These are phyloP conservation scores for Solanum chaucha DNA, from an alignment of 257 asterid genomes.

Conservation along the genomic window DNA sequence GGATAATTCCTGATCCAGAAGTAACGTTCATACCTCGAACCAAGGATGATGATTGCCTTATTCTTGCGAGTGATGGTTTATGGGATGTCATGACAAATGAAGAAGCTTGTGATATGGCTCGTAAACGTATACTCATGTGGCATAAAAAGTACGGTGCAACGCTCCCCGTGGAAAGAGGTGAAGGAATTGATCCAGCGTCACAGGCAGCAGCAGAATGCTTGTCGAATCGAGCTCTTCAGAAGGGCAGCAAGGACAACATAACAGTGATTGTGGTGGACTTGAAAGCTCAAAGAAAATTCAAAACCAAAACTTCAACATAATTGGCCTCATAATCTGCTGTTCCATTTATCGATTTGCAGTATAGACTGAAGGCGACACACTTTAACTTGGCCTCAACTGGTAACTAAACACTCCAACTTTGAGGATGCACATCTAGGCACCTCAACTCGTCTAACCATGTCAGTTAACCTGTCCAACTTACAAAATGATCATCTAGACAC, in stretches of 20 bases:
- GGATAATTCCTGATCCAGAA: slow-evolving; percentile 88
- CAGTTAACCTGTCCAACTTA: neutral
- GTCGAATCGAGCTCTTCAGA: slow-evolving; percentile 68
- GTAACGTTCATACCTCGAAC: slow-evolving; percentile 60
- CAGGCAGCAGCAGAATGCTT: slow-evolving; percentile 92
- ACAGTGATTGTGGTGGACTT: slow-evolving; percentile 72
- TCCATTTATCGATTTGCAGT: neutral
- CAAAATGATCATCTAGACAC: neutral
- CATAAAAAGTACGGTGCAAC: slow-evolving; percentile 47
- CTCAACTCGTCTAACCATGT: neutral
- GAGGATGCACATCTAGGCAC: neutral
- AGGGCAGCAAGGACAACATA: slow-evolving; percentile 93
- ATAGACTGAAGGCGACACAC: neutral
- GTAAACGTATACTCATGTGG: slow-evolving; percentile 67
- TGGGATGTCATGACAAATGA: slow-evolving; percentile 94
- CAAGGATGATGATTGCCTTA: slow-evolving; percentile 70
- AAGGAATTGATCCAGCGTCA: slow-evolving; percentile 85
- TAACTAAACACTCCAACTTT: neutral
- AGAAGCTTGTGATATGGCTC: slow-evolving; percentile 81
- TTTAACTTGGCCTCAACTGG: neutral
- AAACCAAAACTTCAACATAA: slow-evolving; percentile 31
- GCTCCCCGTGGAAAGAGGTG: slow-evolving; percentile 45
- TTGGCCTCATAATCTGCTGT: neutral
- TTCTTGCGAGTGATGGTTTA: slow-evolving; percentile 87
- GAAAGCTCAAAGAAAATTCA: slow-evolving; percentile 66